Evolutionary conservation across 371 early-diverging fungal species (phyloP).

Genomic region (Mortierella sp.): DNA sequence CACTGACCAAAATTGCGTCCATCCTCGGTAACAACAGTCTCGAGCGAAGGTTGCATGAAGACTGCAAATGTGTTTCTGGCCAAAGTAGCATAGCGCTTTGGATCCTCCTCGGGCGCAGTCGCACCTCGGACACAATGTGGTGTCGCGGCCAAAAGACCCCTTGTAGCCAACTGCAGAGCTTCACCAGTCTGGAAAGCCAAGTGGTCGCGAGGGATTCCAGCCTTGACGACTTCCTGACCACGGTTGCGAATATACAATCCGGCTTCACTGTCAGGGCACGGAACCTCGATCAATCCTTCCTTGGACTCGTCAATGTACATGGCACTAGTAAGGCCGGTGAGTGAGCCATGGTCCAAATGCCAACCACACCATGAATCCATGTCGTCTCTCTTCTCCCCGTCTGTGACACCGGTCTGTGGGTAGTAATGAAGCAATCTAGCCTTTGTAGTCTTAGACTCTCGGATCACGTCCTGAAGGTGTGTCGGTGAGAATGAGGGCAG

Average conservation of each 20-base stretch:
- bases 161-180: slow-evolving; percentile 64
- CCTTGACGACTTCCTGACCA: slow-evolving; percentile 58
- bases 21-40: slow-evolving; percentile 57
- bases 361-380: slow-evolving; percentile 74
- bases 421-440: slow-evolving; percentile 75
- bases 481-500: slow-evolving; percentile 47
- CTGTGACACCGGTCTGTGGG: slow-evolving; percentile 54
- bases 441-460: slow-evolving; percentile 61
- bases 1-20: slow-evolving; percentile 71
- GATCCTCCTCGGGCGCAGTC: slow-evolving; percentile 41
- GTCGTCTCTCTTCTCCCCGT: slow-evolving; percentile 36
- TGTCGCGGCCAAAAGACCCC: slow-evolving; percentile 67
- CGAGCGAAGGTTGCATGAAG: slow-evolving; percentile 68
- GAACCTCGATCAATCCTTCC: slow-evolving; percentile 26
- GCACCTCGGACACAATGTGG: slow-evolving; percentile 73
- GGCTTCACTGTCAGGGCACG: slow-evolving; percentile 58
- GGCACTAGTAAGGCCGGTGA: slow-evolving; percentile 67
- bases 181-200: slow-evolving; percentile 79
- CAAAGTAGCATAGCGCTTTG: slow-evolving; percentile 42
- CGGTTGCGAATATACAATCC: slow-evolving; percentile 71
- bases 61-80: slow-evolving; percentile 76
- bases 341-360: slow-evolving; percentile 70
- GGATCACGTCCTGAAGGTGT: slow-evolving; percentile 58
- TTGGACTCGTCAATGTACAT: slow-evolving; percentile 64
- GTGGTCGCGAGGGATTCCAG: slow-evolving; percentile 68